Evolutionary conservation across 208 protist species (phyloP).

Genomic region (Trypanosomatidae sp.): DNA sequence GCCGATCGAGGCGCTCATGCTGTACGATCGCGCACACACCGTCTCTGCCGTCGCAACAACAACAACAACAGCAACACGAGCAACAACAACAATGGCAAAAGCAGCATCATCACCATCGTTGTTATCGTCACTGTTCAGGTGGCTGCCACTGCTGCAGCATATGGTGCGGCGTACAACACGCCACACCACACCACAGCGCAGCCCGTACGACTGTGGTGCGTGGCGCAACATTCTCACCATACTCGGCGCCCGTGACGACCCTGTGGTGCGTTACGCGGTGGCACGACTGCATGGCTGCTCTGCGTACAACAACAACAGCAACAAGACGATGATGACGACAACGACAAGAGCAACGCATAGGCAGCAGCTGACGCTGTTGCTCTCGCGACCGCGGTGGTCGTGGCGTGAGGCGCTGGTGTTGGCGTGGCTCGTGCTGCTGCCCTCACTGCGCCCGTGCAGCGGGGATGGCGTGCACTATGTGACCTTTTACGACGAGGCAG

Average conservation of each 20-base stretch:
- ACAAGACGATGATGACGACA: too few species aligned
- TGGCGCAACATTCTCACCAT: constrained; percentile 47
- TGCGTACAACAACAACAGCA: too few species aligned
- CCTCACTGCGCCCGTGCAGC: constrained; percentile 19
- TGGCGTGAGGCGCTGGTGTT: constrained; percentile 8
- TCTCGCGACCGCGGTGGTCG: too few species aligned
- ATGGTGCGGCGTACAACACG: too few species aligned
- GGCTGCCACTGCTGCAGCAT: too few species aligned
- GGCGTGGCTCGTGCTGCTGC: constrained; percentile 32
- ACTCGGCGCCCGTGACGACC: constrained; percentile 37
- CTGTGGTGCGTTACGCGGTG: constrained; percentile 13
- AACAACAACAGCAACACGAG: too few species aligned
- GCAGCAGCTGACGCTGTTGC: too few species aligned
- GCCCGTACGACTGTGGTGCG: constrained; percentile 58
- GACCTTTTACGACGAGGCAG: constrained; percentile 24
- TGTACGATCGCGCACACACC: constrained; percentile 16
- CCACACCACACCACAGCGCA: constrained; percentile 23
- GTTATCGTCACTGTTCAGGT: too few species aligned
- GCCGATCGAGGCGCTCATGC: constrained; percentile 28
- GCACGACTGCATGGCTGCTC: neutral
- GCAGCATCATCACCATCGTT: too few species aligned
- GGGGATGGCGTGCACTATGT: constrained; percentile 61
- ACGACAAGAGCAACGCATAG: too few species aligned
- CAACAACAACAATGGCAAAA: too few species aligned
- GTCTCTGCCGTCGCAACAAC: constrained; percentile 10